Percentiles rank a stretch among this genome's conserved stretches.
phyloP scores from a whole-genome alignment of 2,329 filamentous ascomycete species.

The Botryotinia globosa region DNA sequence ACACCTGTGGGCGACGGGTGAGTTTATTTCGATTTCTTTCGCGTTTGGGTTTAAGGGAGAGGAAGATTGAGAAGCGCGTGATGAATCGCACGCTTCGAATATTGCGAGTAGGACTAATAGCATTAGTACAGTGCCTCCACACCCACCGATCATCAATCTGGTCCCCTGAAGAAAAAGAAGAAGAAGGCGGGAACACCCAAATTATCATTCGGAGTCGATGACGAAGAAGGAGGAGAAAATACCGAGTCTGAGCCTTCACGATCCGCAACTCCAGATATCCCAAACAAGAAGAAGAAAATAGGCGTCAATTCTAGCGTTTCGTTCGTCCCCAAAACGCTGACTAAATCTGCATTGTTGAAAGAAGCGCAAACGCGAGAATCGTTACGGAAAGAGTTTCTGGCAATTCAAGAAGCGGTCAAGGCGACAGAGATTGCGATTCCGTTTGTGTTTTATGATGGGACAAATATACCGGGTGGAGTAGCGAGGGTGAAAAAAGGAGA shows the following conservation, averaged over 20 bases:
- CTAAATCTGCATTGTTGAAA: slow-evolving; percentile 71
- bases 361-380: slow-evolving; percentile 75
- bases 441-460: slow-evolving; percentile 96
- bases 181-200: slow-evolving; percentile 48
- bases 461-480: slow-evolving; percentile 78
- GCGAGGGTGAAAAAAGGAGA: slow-evolving; percentile 93
- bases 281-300: slow-evolving; percentile 47
- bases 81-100: background rate
- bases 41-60: slow-evolving; percentile 18
- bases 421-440: slow-evolving; percentile 85
- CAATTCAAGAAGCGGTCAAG: slow-evolving; percentile 82
- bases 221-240: slow-evolving; percentile 42
- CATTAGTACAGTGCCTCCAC: slow-evolving; percentile 43
- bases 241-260: slow-evolving; percentile 40
- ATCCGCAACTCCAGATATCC: slow-evolving; percentile 33
- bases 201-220: slow-evolving; percentile 62
- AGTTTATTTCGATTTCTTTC: slow-evolving; percentile 35
- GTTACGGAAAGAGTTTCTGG: slow-evolving; percentile 75
- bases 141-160: slow-evolving; percentile 38
- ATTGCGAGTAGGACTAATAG: slow-evolving; percentile 30
- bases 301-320: slow-evolving; percentile 60
- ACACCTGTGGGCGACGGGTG: slow-evolving; percentile 54
- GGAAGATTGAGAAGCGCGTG: background rate
- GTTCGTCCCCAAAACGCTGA: slow-evolving; percentile 69
- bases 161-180: slow-evolving; percentile 44